Evolutionary conservation across 2,329 filamentous ascomycete genomes (phyloP).

Genomic region (Fusarium luffae): DNA sequence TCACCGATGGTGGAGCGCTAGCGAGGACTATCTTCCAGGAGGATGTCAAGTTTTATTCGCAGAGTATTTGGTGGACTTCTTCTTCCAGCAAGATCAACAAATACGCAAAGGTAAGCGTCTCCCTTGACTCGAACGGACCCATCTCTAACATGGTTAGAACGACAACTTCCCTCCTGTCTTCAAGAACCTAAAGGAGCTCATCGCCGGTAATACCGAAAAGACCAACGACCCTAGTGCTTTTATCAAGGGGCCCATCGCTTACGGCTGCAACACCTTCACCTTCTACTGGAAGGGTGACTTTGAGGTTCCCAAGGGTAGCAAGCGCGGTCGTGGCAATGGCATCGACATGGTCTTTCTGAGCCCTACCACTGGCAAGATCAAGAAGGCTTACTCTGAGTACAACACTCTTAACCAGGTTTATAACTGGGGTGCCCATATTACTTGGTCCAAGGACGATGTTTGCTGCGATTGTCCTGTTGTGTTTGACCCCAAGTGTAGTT

Average conservation of each 20-base stretch:
- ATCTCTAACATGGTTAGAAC: not conserved
- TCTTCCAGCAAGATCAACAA: conserved; percentile 27
- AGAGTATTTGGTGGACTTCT: conserved; percentile 36
- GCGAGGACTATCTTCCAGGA: conserved; percentile 25
- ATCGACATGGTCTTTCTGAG: conserved; percentile 40
- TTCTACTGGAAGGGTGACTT: conserved; percentile 42
- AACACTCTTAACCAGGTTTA: conserved; percentile 41
- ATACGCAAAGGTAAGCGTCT: conserved; percentile 25
- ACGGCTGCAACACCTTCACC: conserved; percentile 39
- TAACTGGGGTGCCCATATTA: conserved; percentile 38
- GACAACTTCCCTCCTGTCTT: conserved; percentile 38
- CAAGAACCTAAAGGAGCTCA: conserved; percentile 25
- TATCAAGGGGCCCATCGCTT: conserved; percentile 31
- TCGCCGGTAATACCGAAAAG: conserved; percentile 18
- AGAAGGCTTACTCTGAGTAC: conserved; percentile 36
- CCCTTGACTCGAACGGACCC: accelerated
- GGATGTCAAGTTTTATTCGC: conserved; percentile 34
- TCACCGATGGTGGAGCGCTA: conserved; percentile 29
- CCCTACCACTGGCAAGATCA: conserved; percentile 20
- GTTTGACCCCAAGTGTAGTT: conserved; percentile 33
- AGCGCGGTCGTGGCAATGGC: conserved; percentile 29
- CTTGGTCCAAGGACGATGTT: conserved; percentile 31
- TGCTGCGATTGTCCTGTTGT: conserved; percentile 39
- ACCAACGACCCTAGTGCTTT: conserved; percentile 26
- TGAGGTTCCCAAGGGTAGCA: conserved; percentile 10